A percentile compares a stretch with the other conserved stretches of the same genome.
Evolutionary conservation across 345 rosid genomes (phyloP).

Genomic region (Euphorbia peplus): DNA sequence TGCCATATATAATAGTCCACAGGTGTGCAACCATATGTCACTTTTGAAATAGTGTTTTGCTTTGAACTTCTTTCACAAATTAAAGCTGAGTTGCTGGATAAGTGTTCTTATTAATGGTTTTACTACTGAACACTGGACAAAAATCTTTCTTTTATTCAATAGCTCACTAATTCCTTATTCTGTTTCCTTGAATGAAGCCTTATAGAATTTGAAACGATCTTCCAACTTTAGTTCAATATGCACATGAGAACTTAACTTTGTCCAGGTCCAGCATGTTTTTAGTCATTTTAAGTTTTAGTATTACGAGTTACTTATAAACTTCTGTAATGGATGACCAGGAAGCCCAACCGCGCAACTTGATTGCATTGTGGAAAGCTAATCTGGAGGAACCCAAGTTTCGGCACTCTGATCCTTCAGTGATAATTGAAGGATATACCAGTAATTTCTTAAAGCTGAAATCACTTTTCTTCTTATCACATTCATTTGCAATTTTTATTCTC

Average conservation of each 20-base stretch:
- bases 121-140: not conserved
- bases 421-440: conserved; percentile 67
- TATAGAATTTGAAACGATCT: too few relatives aligned
- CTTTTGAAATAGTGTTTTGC: not conserved
- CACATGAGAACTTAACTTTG: not conserved
- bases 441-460: conserved; percentile 40
- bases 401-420: conserved; percentile 73
- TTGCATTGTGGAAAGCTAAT: conserved; percentile 87
- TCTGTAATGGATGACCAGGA: conserved; percentile 52
- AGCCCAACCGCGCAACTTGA: conserved; percentile 69
- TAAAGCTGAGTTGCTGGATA: too few relatives aligned
- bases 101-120: not conserved
- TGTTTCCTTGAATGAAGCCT: too few relatives aligned
- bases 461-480: conserved; percentile 9
- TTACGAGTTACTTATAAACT: conserved; percentile 8
- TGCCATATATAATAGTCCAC: conserved; percentile 68
- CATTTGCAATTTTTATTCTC: not conserved
- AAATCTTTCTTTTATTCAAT: not conserved
- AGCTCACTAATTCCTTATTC: not conserved
- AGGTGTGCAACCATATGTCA: conserved; percentile 40
- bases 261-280: not conserved
- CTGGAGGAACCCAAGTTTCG: conserved; percentile 71
- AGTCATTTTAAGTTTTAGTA: not conserved
- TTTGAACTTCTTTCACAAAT: too few relatives aligned
- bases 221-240: not conserved